A percentile compares a stretch with the other conserved stretches of the same genome.
Conservation (phyloP, 2,329 filamentous ascomycete genomes). For the Tympanopsis confertula region DNA sequence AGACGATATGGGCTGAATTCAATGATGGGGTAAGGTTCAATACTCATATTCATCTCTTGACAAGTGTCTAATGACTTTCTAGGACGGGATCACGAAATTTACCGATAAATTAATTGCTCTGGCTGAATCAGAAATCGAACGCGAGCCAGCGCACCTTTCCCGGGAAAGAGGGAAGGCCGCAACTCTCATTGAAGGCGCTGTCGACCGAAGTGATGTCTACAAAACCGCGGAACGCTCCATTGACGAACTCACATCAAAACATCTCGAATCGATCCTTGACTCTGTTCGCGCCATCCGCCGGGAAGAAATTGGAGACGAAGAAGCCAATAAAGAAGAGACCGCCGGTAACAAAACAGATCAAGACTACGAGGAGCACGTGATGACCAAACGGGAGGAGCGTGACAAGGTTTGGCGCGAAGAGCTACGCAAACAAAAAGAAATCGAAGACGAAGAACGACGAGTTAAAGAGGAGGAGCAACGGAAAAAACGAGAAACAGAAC, state of each 20-base stretch:
- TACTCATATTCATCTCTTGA: not conserved
- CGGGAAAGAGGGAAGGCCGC: conserved; percentile 50
- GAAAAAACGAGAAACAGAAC: not conserved
- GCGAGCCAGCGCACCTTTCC: conserved; percentile 45
- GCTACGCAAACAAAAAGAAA: conserved; percentile 32
- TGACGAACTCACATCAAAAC: conserved; percentile 37
- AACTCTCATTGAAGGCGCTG: conserved; percentile 50
- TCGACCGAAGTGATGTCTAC: conserved; percentile 51
- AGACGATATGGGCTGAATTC: conserved; percentile 46
- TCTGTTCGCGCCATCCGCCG: conserved; percentile 43
- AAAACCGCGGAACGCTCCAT: conserved; percentile 41
- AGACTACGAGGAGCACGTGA: conserved; percentile 41
- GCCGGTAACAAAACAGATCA: conserved; percentile 47
- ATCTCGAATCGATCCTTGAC: conserved; percentile 37
- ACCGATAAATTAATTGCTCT: conserved; percentile 37
- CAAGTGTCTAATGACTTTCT: conserved; percentile 3
- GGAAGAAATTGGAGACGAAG: conserved; percentile 44
- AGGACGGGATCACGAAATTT: conserved; percentile 40
- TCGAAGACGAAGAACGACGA: conserved; percentile 32
- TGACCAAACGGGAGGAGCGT: conserved; percentile 35
- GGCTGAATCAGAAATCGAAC: conserved; percentile 48
- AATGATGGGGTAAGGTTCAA: conserved; percentile 32
- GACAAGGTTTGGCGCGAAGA: conserved; percentile 34
- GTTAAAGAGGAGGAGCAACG: conserved; percentile 26
- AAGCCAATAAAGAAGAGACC: conserved; percentile 37